A percentile compares a stretch with the other conserved stretches of the same genome.
Conservation (phyloP, 495 filamentous ascomycete species). For the Rhizodiscina lignyota region DNA sequence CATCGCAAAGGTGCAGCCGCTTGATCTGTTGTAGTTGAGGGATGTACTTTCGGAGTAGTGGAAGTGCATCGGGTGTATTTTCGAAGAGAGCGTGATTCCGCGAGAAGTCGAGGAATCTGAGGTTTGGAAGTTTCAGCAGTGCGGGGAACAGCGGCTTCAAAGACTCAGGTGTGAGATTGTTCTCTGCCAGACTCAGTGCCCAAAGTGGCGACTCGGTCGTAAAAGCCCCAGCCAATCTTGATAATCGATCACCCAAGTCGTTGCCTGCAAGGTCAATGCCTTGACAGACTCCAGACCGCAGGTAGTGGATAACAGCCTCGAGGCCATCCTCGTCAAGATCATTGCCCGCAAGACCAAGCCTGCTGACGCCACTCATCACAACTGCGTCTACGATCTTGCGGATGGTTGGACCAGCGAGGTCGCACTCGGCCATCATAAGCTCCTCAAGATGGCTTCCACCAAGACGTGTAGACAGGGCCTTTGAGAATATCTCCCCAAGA, state of each 20-base stretch:
- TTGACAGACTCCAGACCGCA: conserved; percentile 60
- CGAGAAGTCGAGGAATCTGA: conserved; percentile 80
- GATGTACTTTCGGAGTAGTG: conserved; percentile 63
- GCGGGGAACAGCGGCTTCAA: conserved; percentile 63
- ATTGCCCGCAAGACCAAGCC: conserved; percentile 74
- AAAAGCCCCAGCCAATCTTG: conserved; percentile 45
- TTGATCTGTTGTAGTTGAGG: conserved; percentile 68
- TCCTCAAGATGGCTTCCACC: conserved; percentile 65
- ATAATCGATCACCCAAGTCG: conserved; percentile 53
- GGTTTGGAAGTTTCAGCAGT: conserved; percentile 50
- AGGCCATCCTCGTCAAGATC: conserved; percentile 54
- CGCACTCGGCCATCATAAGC: conserved; percentile 66
- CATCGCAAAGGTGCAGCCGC: conserved; percentile 75
- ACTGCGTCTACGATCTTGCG: conserved; percentile 59
- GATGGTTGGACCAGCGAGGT: conserved; percentile 50
- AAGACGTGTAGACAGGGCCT: conserved; percentile 58
- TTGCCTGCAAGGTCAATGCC: conserved; percentile 94
- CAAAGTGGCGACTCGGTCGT: conserved; percentile 44
- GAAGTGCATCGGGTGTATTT: conserved; percentile 54
- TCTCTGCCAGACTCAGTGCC: conserved; percentile 77
- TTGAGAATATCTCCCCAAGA: conserved; percentile 45
- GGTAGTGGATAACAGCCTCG: conserved; percentile 56
- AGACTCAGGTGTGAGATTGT: conserved; percentile 54
- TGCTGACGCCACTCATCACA: conserved; percentile 51
- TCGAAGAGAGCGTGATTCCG: conserved; percentile 76